These are phyloP conservation scores for Dactylellina drechsleri DNA, from an alignment of 2,329 filamentous ascomycete species.

Conservation along the genomic window DNA sequence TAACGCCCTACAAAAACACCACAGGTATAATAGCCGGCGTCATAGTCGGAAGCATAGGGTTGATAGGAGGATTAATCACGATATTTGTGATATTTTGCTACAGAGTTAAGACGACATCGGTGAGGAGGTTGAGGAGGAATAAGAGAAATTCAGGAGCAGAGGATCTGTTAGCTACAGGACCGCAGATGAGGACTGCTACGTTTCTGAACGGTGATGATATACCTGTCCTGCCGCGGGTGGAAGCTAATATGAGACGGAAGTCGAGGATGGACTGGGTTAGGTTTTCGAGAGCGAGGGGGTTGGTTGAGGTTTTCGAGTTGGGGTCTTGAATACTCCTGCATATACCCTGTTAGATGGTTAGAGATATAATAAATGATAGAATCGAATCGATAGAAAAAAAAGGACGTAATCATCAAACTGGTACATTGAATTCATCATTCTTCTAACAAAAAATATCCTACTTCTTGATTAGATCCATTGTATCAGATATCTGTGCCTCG, in stretches of 20 bases:
- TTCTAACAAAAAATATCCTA: too few species aligned
- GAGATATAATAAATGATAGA: too few species aligned
- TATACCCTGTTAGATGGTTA: too few species aligned
- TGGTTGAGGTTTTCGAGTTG: constrained; percentile 44
- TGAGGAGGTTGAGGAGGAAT: neutral
- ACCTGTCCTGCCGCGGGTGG: neutral
- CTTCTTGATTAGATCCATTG: too few species aligned
- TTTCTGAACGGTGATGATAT: constrained; percentile 4
- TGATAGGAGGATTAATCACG: constrained; percentile 9
- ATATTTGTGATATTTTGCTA: constrained; percentile 16
- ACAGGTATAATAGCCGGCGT: constrained; percentile 38
- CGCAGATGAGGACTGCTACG: constrained; percentile 7
- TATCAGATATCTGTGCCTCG: too few species aligned
- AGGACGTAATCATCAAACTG: too few species aligned
- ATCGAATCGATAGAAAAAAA: too few species aligned
- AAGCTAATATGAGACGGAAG: constrained; percentile 8
- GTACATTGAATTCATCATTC: too few species aligned
- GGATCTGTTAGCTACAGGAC: neutral
- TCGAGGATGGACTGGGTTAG: constrained; percentile 48
- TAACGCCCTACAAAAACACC: constrained; percentile 18
- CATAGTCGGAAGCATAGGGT: constrained; percentile 19
- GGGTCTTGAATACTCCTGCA: constrained; percentile 1
- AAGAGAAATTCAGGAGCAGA: constrained; percentile 17
- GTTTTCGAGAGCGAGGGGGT: constrained; percentile 30
- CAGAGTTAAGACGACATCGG: neutral